Percentiles rank a stretch among this genome's conserved stretches.
Conservation (phyloP, 2,329 filamentous ascomycete species). For the Ceratocystis colombiana region DNA sequence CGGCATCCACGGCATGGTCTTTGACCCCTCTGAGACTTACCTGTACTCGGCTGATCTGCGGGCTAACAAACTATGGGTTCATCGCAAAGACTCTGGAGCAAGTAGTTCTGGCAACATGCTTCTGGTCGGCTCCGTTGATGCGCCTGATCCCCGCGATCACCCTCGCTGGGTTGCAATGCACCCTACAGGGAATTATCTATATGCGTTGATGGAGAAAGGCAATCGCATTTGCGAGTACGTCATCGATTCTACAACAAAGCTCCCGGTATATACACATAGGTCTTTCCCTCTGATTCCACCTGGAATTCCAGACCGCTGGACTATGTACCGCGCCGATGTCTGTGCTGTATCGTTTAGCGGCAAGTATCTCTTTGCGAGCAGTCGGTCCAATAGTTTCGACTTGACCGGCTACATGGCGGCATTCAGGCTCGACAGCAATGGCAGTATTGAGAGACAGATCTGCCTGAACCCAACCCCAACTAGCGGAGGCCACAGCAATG, state of each 20-base stretch:
- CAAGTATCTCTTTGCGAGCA: slow-evolving; percentile 71
- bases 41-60: slow-evolving; percentile 71
- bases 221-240: slow-evolving; percentile 75
- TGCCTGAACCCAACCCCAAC: slow-evolving; percentile 76
- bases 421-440: slow-evolving; percentile 59
- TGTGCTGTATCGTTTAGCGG: slow-evolving; percentile 59
- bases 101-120: slow-evolving; percentile 49
- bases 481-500: slow-evolving; percentile 79
- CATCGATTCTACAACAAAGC: slow-evolving; percentile 60
- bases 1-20: slow-evolving; percentile 74
- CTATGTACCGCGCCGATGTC: slow-evolving; percentile 78
- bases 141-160: slow-evolving; percentile 62
- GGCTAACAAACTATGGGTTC: slow-evolving; percentile 75
- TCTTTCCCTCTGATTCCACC: slow-evolving; percentile 71
- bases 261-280: slow-evolving; percentile 69
- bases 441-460: slow-evolving; percentile 66
- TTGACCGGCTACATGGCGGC: slow-evolving; percentile 75
- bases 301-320: slow-evolving; percentile 46
- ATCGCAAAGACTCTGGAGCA: slow-evolving; percentile 47
- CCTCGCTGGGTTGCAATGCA: slow-evolving; percentile 84
- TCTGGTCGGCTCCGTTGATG: slow-evolving; percentile 62
- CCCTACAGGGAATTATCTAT: slow-evolving; percentile 65
- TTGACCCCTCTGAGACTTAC: slow-evolving; percentile 61
- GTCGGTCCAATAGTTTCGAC: slow-evolving; percentile 64
- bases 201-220: slow-evolving; percentile 81